Base-by-base conservation (phyloP, 495 filamentous ascomycete species). In the Penicillium antarcticum region DNA sequence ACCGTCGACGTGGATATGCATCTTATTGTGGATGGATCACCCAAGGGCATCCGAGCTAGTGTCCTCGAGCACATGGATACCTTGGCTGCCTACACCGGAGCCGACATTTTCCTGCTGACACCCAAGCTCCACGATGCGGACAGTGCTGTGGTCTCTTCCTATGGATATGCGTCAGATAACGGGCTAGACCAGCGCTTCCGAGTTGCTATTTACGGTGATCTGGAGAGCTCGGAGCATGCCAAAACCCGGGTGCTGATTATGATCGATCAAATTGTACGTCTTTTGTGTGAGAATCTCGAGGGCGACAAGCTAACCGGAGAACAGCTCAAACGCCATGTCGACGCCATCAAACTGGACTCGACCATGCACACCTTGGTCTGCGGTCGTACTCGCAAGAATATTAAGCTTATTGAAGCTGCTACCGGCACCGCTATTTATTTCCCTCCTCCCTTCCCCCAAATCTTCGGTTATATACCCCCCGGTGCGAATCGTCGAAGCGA, bases 351-450 rank as follows among this genome's bases (percentile, higher is more conserved):
- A 57, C 77, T 97, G 52, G 94, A 97, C 60, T 71, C 89, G 21
- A 89, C 91, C 19, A 77, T 96, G 65, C 95, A 97, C 66, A 90
- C 87, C 33, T 73, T 96, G 51, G 80, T 96, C 42, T 96, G 92
- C 66, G 94, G 94, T 23, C 87, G 92, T 12, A 89, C 87, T 52
- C 82, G 92, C 58, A 94, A 95, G 74, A 96, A 97, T 61, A 92
- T 98, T 70, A 96, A 97, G 76, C 74, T 91, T 45, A 96, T 98
- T 60, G 94, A 98, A 67, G 92, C 94, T 12, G 80, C 85, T 17
- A 96, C 94, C 12, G 87, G 88, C 58, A 96, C 95, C 12, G 92
- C 94, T 33, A 97, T 98, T 54, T 98, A 97, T 70, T 96, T 98
- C 62, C 94, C 94, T 16, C 91, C 92, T 1, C 88, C 91, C 5